These are phyloP conservation scores for Saccharomyces pastorianus DNA, from an alignment of 1,139 yeast genomes.

Conservation along the genomic window DNA sequence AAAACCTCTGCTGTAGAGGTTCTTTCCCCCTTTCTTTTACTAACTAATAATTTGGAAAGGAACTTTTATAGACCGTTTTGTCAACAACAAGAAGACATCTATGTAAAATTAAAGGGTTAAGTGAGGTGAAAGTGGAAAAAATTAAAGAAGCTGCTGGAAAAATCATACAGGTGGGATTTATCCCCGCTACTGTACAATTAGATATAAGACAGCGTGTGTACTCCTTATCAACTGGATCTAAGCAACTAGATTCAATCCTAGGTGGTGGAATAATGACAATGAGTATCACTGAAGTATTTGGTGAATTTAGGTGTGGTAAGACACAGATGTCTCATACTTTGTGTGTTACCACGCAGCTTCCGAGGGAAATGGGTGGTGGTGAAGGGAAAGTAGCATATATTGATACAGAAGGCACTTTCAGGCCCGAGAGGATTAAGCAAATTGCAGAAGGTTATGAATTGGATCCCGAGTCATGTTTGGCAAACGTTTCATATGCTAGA, in stretches of 20 bases:
- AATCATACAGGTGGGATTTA: slow-evolving; percentile 43
- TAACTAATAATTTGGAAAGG: slow-evolving; percentile 3
- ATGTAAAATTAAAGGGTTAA: slow-evolving; percentile 46
- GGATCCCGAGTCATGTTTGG: slow-evolving; percentile 46
- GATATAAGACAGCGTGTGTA: slow-evolving; percentile 42
- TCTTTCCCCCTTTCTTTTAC: neutral
- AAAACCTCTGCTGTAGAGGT: neutral
- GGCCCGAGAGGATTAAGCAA: slow-evolving; percentile 48
- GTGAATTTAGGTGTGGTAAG: slow-evolving; percentile 56
- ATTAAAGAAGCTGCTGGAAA: slow-evolving; percentile 55
- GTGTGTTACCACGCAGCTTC: slow-evolving; percentile 52
- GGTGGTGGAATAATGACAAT: slow-evolving; percentile 57
- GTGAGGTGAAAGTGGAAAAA: slow-evolving; percentile 54
- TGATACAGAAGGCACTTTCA: slow-evolving; percentile 54
- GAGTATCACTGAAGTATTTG: slow-evolving; percentile 57
- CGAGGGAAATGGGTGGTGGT: slow-evolving; percentile 49
- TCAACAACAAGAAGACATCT: slow-evolving; percentile 49
- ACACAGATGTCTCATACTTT: slow-evolving; percentile 54
- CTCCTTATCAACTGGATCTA: slow-evolving; percentile 47
- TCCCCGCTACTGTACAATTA: slow-evolving; percentile 46
- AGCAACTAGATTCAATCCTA: slow-evolving; percentile 43
- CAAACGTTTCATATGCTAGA: slow-evolving; percentile 49
- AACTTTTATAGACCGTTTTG: slow-evolving; percentile 37
- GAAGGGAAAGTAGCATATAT: slow-evolving; percentile 57
- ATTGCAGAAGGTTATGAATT: slow-evolving; percentile 49